Base-by-base conservation (phyloP, 1,284 basidiomycete species). In the Boletellus dicymbophilus region DNA sequence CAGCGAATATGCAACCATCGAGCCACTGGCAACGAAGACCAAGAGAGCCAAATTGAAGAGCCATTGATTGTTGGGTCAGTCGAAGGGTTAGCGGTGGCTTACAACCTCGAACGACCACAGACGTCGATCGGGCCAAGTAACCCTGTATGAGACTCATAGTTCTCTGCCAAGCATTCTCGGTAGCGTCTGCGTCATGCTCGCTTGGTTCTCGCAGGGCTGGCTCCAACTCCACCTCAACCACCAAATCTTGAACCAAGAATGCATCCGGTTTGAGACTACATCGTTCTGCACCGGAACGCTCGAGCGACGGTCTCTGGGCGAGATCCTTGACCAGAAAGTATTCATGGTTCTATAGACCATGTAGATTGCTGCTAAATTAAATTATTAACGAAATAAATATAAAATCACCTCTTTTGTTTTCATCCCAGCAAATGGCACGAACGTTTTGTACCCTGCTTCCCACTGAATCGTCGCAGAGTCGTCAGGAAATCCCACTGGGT, bases 81-180 rank as follows among this genome's bases (percentile, higher is more conserved):
- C 6, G 5, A 3, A 36, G n/a, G 16, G 34, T n/a, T 2, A 6
- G 26, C 4, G 12, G 28, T 9, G n/a, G 13, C 1, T 18, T 45
- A 31, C 48, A 53, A 0, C 48, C 44, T 46, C 28, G 30, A 22
- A 51, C 5, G n/a, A 53, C 28, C 11, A 53, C 52, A 13, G 16
- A 39, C 1, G 10, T 49, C 2, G 40, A 53, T 23, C 25, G 11
- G 1, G 22, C n/a, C 42, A 52, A 31, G 11, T 25, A 25, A 22
- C n/a, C 16, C 10, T 12, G 2, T 10, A 36, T 20, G 3, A 3
- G 8, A 4, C 5, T 4, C 34, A 36, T 9, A 3, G 11, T 8
- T 2, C 12, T 18, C 20, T 20, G 16, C 37, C 37, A 38, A 7
- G 15, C n/a, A n/a, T 15, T 23, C 21, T 38, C 22, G 7, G n/a